Conservation (phyloP, 805 yeast genomes). For the Kluyveromyces nonfermentans region DNA sequence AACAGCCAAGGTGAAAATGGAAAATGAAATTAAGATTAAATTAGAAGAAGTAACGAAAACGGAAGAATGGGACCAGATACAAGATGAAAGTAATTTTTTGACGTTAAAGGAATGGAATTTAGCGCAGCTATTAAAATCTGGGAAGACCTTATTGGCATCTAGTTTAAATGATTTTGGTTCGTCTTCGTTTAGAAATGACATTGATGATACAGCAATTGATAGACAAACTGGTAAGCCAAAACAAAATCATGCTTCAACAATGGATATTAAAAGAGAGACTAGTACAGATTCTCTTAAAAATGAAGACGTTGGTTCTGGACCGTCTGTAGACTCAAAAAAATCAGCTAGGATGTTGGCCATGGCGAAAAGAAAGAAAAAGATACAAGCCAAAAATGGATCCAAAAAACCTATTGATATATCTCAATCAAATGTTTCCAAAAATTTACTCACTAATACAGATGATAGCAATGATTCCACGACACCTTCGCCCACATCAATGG, state of each 20-base stretch:
- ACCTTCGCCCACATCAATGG: slow-evolving; percentile 15
- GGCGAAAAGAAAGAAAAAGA: slow-evolving; percentile 87
- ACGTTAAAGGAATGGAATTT: slow-evolving; percentile 22
- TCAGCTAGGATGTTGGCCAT: slow-evolving; percentile 83
- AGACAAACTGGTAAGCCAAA: slow-evolving; percentile 16
- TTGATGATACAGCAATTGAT: slow-evolving; percentile 8
- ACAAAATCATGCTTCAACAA: slow-evolving; percentile 10
- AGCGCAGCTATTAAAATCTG: slow-evolving; percentile 21
- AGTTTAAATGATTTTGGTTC: slow-evolving; percentile 8
- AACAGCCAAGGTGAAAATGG: slow-evolving; percentile 27
- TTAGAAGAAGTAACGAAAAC: slow-evolving; percentile 20
- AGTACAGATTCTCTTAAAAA: slow-evolving; percentile 15
- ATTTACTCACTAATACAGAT: slow-evolving; percentile 17
- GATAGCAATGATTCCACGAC: slow-evolving; percentile 20
- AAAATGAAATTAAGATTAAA: slow-evolving; percentile 26
- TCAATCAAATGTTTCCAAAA: slow-evolving; percentile 56
- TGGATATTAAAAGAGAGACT: slow-evolving; percentile 28
- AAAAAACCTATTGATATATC: slow-evolving; percentile 57
- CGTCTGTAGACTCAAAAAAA: slow-evolving; percentile 23
- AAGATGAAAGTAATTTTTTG: slow-evolving; percentile 17
- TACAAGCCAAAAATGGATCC: slow-evolving; percentile 45
- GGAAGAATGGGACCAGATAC: slow-evolving; percentile 14
- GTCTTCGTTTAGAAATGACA: not conserved
- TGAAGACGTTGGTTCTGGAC: slow-evolving; percentile 7
- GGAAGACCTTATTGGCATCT: slow-evolving; percentile 22